Percentiles rank a stretch among this genome's conserved stretches.
These are phyloP conservation scores for Globisporangium middletonii DNA, from an alignment of 352 stramenopile species.

Conservation along the genomic window DNA sequence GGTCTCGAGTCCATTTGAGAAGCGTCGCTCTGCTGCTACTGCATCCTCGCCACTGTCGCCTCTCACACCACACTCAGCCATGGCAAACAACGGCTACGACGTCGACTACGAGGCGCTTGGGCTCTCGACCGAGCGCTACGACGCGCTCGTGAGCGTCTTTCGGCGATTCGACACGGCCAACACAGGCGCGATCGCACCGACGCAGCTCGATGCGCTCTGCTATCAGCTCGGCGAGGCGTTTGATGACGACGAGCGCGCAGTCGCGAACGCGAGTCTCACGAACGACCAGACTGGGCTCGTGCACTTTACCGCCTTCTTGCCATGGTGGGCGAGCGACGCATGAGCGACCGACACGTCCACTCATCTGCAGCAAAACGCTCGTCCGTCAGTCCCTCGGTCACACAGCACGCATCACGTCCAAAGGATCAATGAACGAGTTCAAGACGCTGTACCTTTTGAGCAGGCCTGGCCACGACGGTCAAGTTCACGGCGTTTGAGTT, in stretches of 20 bases:
- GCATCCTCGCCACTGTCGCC: too few relatives aligned
- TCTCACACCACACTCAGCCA: not conserved
- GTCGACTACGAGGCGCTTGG: constrained; percentile 44
- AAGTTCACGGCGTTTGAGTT: not conserved
- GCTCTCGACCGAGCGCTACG: constrained; percentile 40
- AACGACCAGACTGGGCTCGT: constrained; percentile 50
- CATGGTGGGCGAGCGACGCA: constrained; percentile 51
- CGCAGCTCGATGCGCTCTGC: constrained; percentile 50
- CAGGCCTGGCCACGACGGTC: not conserved
- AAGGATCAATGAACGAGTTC: not conserved
- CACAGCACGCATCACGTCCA: not conserved
- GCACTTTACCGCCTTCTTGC: constrained; percentile 54
- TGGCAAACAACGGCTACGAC: constrained; percentile 23
- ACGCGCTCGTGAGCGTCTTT: constrained; percentile 56
- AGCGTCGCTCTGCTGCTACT: too few relatives aligned
- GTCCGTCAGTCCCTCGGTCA: not conserved
- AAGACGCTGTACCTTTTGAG: not conserved
- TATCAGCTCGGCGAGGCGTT: constrained; percentile 54
- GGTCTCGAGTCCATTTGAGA: too few relatives aligned
- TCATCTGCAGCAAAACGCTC: too few relatives aligned
- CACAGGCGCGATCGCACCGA: constrained; percentile 42
- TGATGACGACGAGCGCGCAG: constrained; percentile 46
- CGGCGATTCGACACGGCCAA: constrained; percentile 38
- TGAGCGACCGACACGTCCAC: constrained; percentile 10
- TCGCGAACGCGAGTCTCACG: constrained; percentile 38